Conservation (phyloP, 2,329 filamentous ascomycete genomes). For the Lachnellula suecica region DNA sequence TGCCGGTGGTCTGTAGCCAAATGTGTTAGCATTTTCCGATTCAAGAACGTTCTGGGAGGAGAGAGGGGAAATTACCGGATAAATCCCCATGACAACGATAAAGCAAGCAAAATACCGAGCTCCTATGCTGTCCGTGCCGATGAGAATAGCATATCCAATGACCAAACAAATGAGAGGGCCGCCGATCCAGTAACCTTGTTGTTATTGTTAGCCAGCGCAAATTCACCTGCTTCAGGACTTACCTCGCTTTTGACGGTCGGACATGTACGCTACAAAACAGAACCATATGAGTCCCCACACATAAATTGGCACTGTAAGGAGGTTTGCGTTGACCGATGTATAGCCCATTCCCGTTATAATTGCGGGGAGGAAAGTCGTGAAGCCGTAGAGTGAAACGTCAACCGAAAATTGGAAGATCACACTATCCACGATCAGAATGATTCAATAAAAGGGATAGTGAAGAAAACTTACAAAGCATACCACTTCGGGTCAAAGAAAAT, state of each 20-base stretch:
- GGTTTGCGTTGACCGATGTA: slow-evolving; percentile 46
- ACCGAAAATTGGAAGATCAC: slow-evolving; percentile 8
- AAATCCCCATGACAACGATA: slow-evolving; percentile 43
- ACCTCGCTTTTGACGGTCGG: slow-evolving; percentile 37
- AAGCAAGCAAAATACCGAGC: slow-evolving; percentile 50
- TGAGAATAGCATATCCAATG: slow-evolving; percentile 12
- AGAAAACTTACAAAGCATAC: slow-evolving; percentile 39
- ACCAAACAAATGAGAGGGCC: slow-evolving; percentile 23
- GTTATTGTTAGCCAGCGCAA: not conserved
- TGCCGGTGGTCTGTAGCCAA: slow-evolving; percentile 45
- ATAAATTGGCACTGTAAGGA: slow-evolving; percentile 56
- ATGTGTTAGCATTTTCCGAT: too few relatives aligned
- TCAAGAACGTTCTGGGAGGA: too few relatives aligned
- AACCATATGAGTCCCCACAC: slow-evolving; percentile 46
- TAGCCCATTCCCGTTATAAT: slow-evolving; percentile 54
- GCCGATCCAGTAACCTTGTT: slow-evolving; percentile 7
- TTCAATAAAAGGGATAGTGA: not conserved
- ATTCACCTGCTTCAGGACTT: not conserved
- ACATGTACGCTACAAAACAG: slow-evolving; percentile 41
- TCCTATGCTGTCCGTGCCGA: slow-evolving; percentile 43
- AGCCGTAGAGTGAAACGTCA: slow-evolving; percentile 41
- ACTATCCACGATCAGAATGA: not conserved
- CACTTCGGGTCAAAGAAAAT: slow-evolving; percentile 49
- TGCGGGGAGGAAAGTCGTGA: slow-evolving; percentile 55
- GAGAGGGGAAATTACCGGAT: too few relatives aligned